Conservation (phyloP, 2,329 filamentous ascomycete species). For the Penicillium griseofulvum region DNA sequence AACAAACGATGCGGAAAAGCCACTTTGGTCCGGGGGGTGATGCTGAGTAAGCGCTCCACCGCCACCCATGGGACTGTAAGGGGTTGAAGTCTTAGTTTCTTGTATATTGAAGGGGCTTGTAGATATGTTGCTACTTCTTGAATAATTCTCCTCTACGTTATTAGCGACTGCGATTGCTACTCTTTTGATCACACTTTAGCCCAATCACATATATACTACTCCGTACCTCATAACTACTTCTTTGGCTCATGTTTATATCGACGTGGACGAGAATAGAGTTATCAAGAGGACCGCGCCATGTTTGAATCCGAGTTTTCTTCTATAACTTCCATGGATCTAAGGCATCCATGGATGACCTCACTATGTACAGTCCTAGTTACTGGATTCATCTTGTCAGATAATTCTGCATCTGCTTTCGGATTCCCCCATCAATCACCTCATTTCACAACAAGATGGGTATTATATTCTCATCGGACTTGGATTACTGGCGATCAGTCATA, state of each 20-base stretch:
- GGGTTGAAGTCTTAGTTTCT: background rate
- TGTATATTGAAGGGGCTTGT: no score
- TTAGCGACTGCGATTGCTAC: background rate
- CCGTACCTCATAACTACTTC: background rate
- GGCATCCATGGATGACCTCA: no score
- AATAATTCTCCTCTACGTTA: background rate
- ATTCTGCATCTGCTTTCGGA: background rate
- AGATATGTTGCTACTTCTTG: no score
- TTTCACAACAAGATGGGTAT: background rate
- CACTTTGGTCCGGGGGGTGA: conserved; percentile 25
- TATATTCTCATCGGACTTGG: background rate
- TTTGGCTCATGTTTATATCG: background rate
- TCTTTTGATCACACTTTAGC: background rate
- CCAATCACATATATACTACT: background rate
- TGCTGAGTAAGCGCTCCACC: conserved; percentile 30
- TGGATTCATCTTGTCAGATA: background rate
- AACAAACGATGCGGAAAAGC: conserved; percentile 31
- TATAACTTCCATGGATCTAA: background rate
- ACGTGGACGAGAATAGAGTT: background rate
- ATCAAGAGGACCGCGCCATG: background rate
- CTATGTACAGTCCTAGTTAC: background rate
- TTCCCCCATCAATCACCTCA: background rate
- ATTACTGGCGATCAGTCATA: background rate
- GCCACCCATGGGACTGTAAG: background rate
- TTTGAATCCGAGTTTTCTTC: background rate